Evolutionary conservation across 805 yeast genomes (phyloP).

Genomic region (Vanderwaltozyma yarrowii): DNA sequence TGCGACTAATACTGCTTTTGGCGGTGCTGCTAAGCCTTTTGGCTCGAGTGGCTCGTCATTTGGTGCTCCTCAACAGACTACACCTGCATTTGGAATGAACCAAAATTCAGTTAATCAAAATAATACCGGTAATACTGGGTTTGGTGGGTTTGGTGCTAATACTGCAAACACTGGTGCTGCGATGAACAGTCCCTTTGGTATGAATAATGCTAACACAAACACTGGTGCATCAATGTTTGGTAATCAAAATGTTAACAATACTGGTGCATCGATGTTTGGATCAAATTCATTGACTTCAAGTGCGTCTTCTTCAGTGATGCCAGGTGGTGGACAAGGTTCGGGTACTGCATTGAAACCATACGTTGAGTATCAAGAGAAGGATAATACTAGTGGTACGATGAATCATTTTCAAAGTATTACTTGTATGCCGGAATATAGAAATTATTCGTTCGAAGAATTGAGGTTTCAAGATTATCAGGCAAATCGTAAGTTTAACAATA

Average conservation of each 20-base stretch:
- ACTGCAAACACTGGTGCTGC: conserved; percentile 20
- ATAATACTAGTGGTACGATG: conserved; percentile 42
- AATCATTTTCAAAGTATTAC: conserved; percentile 64
- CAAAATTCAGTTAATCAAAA: conserved; percentile 6
- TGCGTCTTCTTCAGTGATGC: conserved; percentile 6
- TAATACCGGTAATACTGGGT: conserved; percentile 6
- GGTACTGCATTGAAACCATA: conserved; percentile 72
- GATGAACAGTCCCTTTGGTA: conserved; percentile 2
- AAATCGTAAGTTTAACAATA: conserved; percentile 27
- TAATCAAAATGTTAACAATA: neutral
- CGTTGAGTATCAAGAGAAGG: conserved; percentile 62
- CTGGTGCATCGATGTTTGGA: conserved; percentile 6
- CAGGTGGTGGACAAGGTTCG: conserved; percentile 2
- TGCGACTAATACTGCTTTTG: conserved; percentile 14
- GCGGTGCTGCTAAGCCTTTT: conserved; percentile 14
- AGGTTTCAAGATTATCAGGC: conserved; percentile 83
- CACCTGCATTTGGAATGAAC: conserved; percentile 34
- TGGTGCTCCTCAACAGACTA: conserved; percentile 14
- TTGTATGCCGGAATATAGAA: conserved; percentile 84
- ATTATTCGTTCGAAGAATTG: conserved; percentile 77
- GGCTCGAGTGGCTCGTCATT: conserved; percentile 14
- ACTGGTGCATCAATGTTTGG: conserved; percentile 6
- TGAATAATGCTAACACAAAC: conserved; percentile 8
- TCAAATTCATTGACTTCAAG: conserved; percentile 14
- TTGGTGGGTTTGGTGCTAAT: conserved; percentile 32